A percentile compares a stretch with the other conserved stretches of the same genome.
Evolutionary conservation across 805 yeast species (phyloP).

Genomic region (Hanseniaspora pseudoguilliermondii): DNA sequence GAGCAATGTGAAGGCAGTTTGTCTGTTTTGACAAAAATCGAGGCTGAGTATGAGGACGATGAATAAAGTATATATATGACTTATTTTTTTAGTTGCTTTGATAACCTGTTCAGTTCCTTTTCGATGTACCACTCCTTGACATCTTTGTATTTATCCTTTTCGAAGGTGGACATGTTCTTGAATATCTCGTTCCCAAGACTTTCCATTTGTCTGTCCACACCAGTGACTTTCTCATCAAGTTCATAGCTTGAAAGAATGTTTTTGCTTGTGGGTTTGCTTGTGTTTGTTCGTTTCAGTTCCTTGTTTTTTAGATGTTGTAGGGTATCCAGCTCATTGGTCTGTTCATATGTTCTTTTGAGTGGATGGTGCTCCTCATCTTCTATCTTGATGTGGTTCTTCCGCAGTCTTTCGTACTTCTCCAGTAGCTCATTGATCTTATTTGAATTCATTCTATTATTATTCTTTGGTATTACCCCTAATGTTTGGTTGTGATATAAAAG

Average conservation of each 20-base stretch:
- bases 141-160: not conserved
- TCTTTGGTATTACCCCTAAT: not conserved
- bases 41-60: constrained; percentile 34
- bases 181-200: not conserved
- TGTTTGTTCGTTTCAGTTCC: not conserved
- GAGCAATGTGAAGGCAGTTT: constrained; percentile 36
- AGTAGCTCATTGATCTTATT: not conserved
- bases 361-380: not conserved
- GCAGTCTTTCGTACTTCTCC: not conserved
- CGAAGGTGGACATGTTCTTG: not conserved
- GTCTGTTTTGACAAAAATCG: constrained; percentile 33
- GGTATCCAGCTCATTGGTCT: not conserved
- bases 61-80: constrained; percentile 23
- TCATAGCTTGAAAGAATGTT: not conserved
- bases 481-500: not conserved
- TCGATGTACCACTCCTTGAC: not conserved
- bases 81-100: constrained; percentile 1
- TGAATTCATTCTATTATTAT: not conserved
- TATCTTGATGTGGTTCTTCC: not conserved
- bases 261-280: not conserved
- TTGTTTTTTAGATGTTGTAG: not conserved
- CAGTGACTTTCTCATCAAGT: not conserved
- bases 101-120: not conserved
- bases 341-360: not conserved
- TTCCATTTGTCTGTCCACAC: not conserved